These are phyloP conservation scores for Diaporthe aspalathi DNA, from an alignment of 2,329 filamentous ascomycete species.

Conservation along the genomic window DNA sequence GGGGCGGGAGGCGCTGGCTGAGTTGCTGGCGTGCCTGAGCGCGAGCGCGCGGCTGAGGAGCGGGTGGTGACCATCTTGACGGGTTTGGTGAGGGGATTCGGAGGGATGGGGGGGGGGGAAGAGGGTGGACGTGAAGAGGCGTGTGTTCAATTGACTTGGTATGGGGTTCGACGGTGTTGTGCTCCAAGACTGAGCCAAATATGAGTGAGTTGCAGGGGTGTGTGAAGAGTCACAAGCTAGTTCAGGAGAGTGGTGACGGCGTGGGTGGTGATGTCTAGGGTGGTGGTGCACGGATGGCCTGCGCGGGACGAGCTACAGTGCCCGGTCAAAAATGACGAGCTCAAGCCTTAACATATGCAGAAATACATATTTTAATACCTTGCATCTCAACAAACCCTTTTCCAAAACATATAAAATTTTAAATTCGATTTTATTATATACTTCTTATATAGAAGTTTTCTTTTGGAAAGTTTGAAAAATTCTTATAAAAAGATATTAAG, in stretches of 20 bases:
- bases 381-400: too few relatives aligned
- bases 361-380: too few relatives aligned
- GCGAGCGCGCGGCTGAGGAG: conserved; percentile 35
- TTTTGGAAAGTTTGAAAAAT: too few relatives aligned
- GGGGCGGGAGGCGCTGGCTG: neutral
- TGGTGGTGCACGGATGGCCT: conserved; percentile 16
- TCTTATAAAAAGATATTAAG: too few relatives aligned
- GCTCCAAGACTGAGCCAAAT: too few relatives aligned
- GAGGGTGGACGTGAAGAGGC: neutral
- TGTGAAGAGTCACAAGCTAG: too few relatives aligned
- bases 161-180: neutral
- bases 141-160: neutral
- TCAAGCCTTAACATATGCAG: too few relatives aligned
- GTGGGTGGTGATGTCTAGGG: neutral
- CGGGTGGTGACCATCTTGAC: conserved; percentile 36
- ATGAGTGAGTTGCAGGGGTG: neutral
- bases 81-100: neutral
- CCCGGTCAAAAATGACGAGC: too few relatives aligned
- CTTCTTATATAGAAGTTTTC: too few relatives aligned
- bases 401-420: too few relatives aligned
- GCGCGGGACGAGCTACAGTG: neutral
- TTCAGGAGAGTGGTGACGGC: neutral
- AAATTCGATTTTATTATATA: too few relatives aligned
- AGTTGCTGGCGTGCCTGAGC: conserved; percentile 5
- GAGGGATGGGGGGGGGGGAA: too few relatives aligned